These are phyloP conservation scores for Adiantum capillusveneris DNA, from an alignment of 75 land plant species.

Conservation along the genomic window DNA sequence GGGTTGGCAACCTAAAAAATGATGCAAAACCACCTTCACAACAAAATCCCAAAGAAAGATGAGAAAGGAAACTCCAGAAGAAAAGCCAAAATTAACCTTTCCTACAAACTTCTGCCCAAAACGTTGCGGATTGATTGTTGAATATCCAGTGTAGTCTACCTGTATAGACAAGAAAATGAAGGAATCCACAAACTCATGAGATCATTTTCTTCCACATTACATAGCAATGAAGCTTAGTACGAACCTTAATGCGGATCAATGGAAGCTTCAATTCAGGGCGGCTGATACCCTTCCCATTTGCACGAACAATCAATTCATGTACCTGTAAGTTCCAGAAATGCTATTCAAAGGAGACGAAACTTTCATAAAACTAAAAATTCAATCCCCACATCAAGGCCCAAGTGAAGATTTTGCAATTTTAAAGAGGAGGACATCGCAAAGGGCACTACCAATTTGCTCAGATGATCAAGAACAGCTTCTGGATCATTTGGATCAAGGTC, in stretches of 20 bases:
- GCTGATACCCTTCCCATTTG: slow-evolving; percentile 29
- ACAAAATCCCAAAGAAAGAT: background rate
- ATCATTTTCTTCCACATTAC: background rate
- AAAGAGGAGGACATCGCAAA: too few relatives aligned
- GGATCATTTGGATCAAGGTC: slow-evolving; percentile 88
- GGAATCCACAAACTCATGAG: background rate
- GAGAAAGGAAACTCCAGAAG: background rate
- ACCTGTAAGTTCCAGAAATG: too few relatives aligned
- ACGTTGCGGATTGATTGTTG: slow-evolving; percentile 98
- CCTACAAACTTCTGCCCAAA: slow-evolving; percentile 99
- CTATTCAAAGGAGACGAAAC: too few relatives aligned
- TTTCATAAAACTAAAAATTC: too few relatives aligned
- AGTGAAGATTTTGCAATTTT: too few relatives aligned
- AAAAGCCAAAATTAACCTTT: slow-evolving; percentile 47
- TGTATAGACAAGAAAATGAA: slow-evolving; percentile 11
- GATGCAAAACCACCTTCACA: background rate
- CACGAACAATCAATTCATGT: slow-evolving; percentile 59
- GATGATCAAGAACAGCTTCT: slow-evolving; percentile 72
- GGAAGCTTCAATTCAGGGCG: slow-evolving; percentile 72
- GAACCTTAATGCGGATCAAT: slow-evolving; percentile 82
- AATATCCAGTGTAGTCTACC: slow-evolving; percentile 98
- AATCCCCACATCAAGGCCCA: too few relatives aligned
- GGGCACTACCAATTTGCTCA: slow-evolving; percentile 65
- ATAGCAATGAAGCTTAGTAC: background rate
- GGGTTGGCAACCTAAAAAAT: slow-evolving; percentile 92